A percentile compares a stretch with the other conserved stretches of the same genome.
Evolutionary conservation across 225 moss, liverwort and hornwort species (phyloP).

Genomic region (Pleurozium schreberi): DNA sequence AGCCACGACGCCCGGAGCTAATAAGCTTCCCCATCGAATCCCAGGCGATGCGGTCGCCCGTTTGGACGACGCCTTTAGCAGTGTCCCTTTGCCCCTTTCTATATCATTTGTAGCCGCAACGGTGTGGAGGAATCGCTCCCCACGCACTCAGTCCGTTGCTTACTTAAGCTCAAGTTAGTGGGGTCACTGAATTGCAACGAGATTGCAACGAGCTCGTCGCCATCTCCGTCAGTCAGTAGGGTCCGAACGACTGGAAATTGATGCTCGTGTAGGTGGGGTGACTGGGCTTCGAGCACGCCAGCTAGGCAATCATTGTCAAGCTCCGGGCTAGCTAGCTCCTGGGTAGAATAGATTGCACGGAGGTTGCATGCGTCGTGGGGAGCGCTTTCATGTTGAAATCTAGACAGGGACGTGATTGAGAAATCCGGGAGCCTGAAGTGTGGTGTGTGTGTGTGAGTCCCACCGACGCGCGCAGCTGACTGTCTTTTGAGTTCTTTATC

Average conservation of each 20-base stretch:
- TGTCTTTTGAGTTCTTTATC: neutral
- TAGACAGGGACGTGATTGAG: neutral
- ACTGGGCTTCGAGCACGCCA: neutral
- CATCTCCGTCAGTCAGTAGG: neutral
- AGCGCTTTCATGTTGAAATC: neutral
- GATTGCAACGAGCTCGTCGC: neutral
- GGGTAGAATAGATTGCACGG: neutral
- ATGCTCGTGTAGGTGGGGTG: neutral
- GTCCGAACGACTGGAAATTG: neutral
- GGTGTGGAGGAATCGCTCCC: neutral
- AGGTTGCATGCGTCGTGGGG: neutral
- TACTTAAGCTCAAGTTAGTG: neutral
- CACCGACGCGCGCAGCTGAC: neutral
- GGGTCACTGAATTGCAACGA: neutral
- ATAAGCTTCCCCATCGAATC: neutral
- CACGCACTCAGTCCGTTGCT: neutral
- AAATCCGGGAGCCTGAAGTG: neutral
- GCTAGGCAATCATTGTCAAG: neutral
- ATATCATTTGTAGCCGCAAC: neutral
- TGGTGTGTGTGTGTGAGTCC: neutral
- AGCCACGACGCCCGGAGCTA: neutral
- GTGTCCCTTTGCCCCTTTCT: neutral
- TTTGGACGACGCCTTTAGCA: neutral
- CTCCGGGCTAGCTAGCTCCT: neutral
- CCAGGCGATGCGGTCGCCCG: neutral